Conservation (phyloP, 768 basidiomycete species). For the Glaciozyma martinii region DNA sequence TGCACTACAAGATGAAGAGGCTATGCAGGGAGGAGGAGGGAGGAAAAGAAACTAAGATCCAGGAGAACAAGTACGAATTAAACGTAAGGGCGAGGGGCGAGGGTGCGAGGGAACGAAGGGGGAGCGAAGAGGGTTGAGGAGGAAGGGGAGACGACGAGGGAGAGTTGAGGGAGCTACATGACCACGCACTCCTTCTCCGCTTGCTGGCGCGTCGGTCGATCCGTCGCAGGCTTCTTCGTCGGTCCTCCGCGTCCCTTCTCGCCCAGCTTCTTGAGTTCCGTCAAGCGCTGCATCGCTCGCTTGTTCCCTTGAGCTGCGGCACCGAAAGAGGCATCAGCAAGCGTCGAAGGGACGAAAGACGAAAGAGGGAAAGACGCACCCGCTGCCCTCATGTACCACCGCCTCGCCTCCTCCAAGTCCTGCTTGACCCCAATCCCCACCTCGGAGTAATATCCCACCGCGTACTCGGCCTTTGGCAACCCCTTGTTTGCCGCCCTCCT, state of each 20-base stretch:
- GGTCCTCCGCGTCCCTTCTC: constrained; percentile 25
- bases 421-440: constrained; percentile 95
- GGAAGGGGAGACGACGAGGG: neutral
- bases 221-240: constrained; percentile 50
- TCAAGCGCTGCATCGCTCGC: constrained; percentile 88
- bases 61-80: no score
- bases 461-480: constrained; percentile 92
- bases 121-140: neutral
- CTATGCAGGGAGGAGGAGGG: no score
- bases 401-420: constrained; percentile 88
- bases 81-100: no score
- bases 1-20: no score
- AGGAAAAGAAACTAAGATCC: no score
- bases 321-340: neutral
- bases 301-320: constrained; percentile 87
- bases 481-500: constrained; percentile 93
- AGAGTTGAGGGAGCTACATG: constrained; percentile 17
- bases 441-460: constrained; percentile 88
- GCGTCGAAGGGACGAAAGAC: neutral
- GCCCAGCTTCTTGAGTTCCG: constrained; percentile 82
- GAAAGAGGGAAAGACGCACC: constrained; percentile 49
- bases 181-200: constrained; percentile 86
- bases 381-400: constrained; percentile 99
- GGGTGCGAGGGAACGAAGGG: neutral
- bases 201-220: constrained; percentile 79